Conservation (phyloP, 176 grass and related monocot genomes). For the Oryza longistaminata region DNA sequence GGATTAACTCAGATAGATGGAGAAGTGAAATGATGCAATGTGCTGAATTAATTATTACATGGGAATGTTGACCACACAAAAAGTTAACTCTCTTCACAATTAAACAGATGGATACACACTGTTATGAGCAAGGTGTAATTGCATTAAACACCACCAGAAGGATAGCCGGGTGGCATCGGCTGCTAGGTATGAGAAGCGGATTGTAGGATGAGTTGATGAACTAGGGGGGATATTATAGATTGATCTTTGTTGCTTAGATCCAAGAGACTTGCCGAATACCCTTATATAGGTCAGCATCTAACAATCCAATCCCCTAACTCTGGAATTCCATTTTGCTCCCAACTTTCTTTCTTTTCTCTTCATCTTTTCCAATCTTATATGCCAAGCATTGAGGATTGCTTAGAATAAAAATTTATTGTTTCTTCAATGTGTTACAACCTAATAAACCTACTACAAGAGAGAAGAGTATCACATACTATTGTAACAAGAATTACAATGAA, state of each 20-base stretch:
- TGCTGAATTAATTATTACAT: not conserved
- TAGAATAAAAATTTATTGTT: too few species aligned
- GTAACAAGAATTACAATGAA: constrained; percentile 5
- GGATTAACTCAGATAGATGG: not conserved
- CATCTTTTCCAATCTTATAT: constrained; percentile 7
- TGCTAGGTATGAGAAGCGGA: not conserved
- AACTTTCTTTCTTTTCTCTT: not conserved
- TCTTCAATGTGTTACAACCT: too few species aligned
- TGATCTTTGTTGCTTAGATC: not conserved
- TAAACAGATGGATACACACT: not conserved
- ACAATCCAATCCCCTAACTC: not conserved
- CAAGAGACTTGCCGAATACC: not conserved
- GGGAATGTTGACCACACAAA: constrained; percentile 1
- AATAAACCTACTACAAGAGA: too few species aligned
- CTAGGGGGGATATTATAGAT: not conserved
- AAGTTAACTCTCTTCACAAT: not conserved
- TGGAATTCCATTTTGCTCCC: not conserved
- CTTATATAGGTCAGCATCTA: not conserved
- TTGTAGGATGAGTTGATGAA: not conserved
- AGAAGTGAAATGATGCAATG: constrained; percentile 17
- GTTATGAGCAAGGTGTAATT: not conserved
- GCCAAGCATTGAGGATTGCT: too few species aligned
- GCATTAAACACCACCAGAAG: not conserved
- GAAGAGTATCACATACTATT: not conserved
- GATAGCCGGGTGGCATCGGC: not conserved